These are phyloP conservation scores for Rutstroemia sp. DNA, from an alignment of 2,329 filamentous ascomycete genomes.

Conservation along the genomic window DNA sequence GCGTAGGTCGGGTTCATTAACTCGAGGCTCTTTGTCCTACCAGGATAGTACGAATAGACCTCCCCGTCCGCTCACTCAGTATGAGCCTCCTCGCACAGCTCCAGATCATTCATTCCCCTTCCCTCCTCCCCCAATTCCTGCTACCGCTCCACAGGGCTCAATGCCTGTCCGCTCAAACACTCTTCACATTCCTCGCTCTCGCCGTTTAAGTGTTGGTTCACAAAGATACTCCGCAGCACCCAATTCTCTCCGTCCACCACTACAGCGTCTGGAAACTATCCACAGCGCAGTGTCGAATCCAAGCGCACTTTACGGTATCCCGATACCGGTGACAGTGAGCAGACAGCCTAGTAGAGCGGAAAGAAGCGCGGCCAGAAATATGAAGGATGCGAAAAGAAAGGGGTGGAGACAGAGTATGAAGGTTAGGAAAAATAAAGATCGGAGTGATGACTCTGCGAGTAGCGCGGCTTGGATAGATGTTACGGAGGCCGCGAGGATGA, in stretches of 20 bases:
- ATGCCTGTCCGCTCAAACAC: conserved; percentile 4
- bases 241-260: conserved; percentile 34
- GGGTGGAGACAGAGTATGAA: conserved; percentile 41
- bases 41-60: background rate
- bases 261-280: conserved; percentile 49
- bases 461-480: conserved; percentile 48
- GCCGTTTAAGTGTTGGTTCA: background rate
- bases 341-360: conserved; percentile 46
- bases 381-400: conserved; percentile 50
- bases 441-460: conserved; percentile 35
- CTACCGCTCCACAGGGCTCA: conserved; percentile 10
- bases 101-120: background rate
- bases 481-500: background rate
- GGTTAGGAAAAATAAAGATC: conserved; percentile 34
- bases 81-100: conserved; percentile 2
- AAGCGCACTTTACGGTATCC: conserved; percentile 12
- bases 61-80: background rate
- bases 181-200: conserved; percentile 4
- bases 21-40: background rate
- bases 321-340: conserved; percentile 10
- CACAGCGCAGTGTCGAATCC: conserved; percentile 33
- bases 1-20: conserved; percentile 16
- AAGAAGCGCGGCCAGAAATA: conserved; percentile 54
- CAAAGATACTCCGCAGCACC: conserved; percentile 12
- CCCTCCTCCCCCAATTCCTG: conserved; percentile 13